phyloP scores from a whole-genome alignment of 176 grass and related monocot species.

The Raddia distichophylla region DNA sequence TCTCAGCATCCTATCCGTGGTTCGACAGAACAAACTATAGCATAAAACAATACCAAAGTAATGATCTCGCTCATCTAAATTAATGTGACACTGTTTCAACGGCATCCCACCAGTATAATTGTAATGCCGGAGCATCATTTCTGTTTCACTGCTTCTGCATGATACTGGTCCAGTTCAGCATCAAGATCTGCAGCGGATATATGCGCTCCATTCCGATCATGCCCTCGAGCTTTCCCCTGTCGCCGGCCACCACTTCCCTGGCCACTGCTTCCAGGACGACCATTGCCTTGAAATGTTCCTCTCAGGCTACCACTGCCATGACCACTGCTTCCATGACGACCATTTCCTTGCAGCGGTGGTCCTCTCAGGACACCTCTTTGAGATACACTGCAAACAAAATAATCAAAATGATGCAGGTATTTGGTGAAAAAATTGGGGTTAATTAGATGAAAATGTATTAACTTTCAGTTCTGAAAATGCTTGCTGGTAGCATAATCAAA shows the following conservation, averaged over 20 bases:
- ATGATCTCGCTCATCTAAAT: constrained; percentile 14
- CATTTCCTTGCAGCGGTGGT: constrained; percentile 41
- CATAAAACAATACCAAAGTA: constrained; percentile 27
- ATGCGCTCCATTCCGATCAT: constrained; percentile 41
- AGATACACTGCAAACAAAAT: constrained; percentile 42
- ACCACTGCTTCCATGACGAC: constrained; percentile 32
- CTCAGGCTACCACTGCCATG: constrained; percentile 44
- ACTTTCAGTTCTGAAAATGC: constrained; percentile 7
- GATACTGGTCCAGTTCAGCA: constrained; percentile 82
- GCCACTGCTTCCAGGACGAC: constrained; percentile 41
- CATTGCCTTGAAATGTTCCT: constrained; percentile 46
- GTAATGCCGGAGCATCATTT: constrained; percentile 52
- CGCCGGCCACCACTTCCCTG: constrained; percentile 39
- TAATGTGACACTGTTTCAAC: background rate
- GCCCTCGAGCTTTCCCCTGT: constrained; percentile 46
- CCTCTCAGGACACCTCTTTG: constrained; percentile 44
- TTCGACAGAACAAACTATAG: constrained; percentile 21
- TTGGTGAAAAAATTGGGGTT: background rate
- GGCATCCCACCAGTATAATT: background rate
- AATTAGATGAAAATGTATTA: background rate
- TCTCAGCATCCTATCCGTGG: background rate
- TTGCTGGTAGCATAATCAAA: background rate
- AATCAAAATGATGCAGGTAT: constrained; percentile 13
- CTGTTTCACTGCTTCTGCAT: constrained; percentile 54
- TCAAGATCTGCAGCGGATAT: constrained; percentile 75